A percentile compares a stretch with the other conserved stretches of the same genome.
These are phyloP conservation scores for Petunia secreta DNA, from an alignment of 257 asterid species.

Conservation along the genomic window DNA sequence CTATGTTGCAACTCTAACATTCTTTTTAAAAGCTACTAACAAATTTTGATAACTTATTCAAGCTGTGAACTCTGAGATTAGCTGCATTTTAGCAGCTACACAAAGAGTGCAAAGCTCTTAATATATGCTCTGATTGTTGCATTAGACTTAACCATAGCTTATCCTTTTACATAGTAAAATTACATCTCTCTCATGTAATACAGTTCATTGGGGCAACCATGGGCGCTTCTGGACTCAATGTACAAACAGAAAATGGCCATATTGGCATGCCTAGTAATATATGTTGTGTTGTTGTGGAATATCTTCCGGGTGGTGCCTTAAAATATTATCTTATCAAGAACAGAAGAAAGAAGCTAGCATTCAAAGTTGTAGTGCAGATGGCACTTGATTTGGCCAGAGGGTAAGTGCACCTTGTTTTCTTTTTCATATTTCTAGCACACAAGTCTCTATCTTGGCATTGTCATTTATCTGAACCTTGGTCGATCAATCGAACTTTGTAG, in stretches of 20 bases:
- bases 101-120: too few relatives aligned
- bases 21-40: too few relatives aligned
- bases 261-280: constrained; percentile 37
- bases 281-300: too few relatives aligned
- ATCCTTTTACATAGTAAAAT: neutral
- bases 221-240: constrained; percentile 71
- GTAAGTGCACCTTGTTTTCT: constrained; percentile 34
- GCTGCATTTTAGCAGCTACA: too few relatives aligned
- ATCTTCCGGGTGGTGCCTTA: too few relatives aligned
- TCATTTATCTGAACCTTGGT: neutral
- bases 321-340: too few relatives aligned
- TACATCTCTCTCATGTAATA: constrained; percentile 17
- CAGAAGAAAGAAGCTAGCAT: constrained; percentile 57
- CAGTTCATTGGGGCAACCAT: constrained; percentile 85
- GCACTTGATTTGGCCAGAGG: constrained; percentile 90
- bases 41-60: too few relatives aligned
- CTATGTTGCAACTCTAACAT: too few relatives aligned
- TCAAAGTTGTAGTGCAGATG: constrained; percentile 74
- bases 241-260: constrained; percentile 74
- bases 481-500: neutral
- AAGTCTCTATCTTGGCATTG: neutral
- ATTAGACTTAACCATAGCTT: neutral
- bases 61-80: too few relatives aligned
- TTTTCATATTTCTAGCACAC: neutral
- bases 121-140: too few relatives aligned